Conservation (phyloP, 805 yeast species). For the Wickerhamomyces silvicola region DNA sequence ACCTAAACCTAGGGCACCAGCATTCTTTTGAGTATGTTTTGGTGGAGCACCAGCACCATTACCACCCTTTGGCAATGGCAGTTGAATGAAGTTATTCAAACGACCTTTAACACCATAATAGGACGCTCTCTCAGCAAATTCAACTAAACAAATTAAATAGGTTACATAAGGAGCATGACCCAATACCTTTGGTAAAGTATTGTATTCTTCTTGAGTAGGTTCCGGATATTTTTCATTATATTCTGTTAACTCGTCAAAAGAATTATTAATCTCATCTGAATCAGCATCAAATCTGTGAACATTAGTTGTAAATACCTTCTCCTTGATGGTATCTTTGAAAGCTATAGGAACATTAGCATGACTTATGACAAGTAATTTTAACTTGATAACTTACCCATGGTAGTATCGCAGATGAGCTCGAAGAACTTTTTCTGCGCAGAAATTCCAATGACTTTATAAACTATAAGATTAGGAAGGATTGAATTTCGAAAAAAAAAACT, state of each 20-base stretch:
- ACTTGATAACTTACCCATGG: no score
- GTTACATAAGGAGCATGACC: slow-evolving; percentile 44
- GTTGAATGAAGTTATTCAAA: slow-evolving; percentile 74
- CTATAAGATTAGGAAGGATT: no score
- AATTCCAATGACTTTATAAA: no score
- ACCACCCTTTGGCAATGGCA: slow-evolving; percentile 33
- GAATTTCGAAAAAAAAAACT: no score
- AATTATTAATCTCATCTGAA: background rate
- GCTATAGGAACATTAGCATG: slow-evolving; percentile 1
- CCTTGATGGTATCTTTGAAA: slow-evolving; percentile 2
- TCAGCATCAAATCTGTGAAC: background rate
- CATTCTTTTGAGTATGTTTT: slow-evolving; percentile 16
- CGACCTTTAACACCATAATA: slow-evolving; percentile 75
- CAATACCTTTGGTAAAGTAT: slow-evolving; percentile 28
- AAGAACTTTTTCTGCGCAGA: no score
- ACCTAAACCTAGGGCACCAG: slow-evolving; percentile 56
- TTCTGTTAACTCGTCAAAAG: slow-evolving; percentile 6
- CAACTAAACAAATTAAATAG: slow-evolving; percentile 57
- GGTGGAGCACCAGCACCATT: slow-evolving; percentile 28
- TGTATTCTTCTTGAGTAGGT: slow-evolving; percentile 42
- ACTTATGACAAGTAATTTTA: no score
- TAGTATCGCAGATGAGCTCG: no score
- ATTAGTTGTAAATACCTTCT: background rate
- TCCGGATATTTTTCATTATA: slow-evolving; percentile 16
- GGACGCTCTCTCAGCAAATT: slow-evolving; percentile 75